Base-by-base conservation (phyloP, 2,329 filamentous ascomycete genomes). In the Xylaria sp. region DNA sequence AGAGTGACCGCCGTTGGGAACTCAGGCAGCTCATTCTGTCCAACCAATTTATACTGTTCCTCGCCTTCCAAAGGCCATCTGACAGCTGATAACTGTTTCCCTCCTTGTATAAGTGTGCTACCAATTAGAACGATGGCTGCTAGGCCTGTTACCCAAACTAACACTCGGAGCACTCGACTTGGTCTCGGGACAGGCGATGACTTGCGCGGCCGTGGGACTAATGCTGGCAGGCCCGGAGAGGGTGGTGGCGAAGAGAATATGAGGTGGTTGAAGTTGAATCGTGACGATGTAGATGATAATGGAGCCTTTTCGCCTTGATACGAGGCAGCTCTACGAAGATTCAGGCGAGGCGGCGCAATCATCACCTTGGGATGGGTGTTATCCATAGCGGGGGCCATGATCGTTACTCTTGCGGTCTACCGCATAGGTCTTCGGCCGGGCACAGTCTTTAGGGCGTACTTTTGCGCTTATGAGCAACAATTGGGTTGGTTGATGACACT, bases 1-100 rank as follows among this genome's bases (percentile, higher is more conserved):
- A 94, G 84, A 6, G 93, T 85, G 23, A 96, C 85, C 0, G 92
- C 91, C 0, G 91, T 91, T 0, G 93, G 90, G 70, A 92, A 89
- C 34, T 91, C 86, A 0, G 92, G 92, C n/a, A 94, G 79, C 51
- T 84, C 83, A 69, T 89, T 86, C 69, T 89, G 89, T 46, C 86
- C 88, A 8, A 92, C 86, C 85, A 93, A 89, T 75, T 93, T 90
- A 77, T 89, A 91, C 59, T 88, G 82, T 56, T 86, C 82, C 8
- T 61, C 57, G 18, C 79, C 76, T 12, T 80, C 74, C 3, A 80
- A 77, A 18, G 80, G 77, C 81, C 83, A 85, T 60, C 77, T 78
- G 54, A 84, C 77, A 20, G 78, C 76, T 48, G 73, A 78, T 59
- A 80, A 73, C 28, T 72, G 72, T 41, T 73, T 75, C 48, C 77